Evolutionary conservation across 1,284 basidiomycete genomes (phyloP).

Genomic region (Inonotus obliquus): DNA sequence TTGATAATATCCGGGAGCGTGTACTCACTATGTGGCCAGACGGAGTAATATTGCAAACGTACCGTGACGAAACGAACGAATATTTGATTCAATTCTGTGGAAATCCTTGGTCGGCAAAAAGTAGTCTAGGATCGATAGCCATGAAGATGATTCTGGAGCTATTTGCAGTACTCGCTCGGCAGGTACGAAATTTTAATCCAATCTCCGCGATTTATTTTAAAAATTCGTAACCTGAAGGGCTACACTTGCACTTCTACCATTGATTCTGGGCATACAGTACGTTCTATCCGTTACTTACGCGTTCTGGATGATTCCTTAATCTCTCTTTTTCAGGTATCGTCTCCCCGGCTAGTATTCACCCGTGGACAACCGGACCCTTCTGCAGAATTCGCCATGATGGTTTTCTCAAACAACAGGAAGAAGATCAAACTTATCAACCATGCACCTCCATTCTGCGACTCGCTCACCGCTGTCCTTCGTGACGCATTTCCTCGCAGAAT

Average conservation of each 20-base stretch:
- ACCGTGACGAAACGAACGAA: constrained; percentile 25
- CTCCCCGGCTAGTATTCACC: constrained; percentile 57
- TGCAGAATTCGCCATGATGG: constrained; percentile 56
- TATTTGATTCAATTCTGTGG: constrained; percentile 40
- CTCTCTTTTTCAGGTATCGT: constrained; percentile 32
- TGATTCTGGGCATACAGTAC: constrained; percentile 48
- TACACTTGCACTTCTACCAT: constrained; percentile 57
- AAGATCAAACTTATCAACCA: constrained; percentile 56
- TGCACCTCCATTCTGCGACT: constrained; percentile 44
- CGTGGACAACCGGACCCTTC: constrained; percentile 41
- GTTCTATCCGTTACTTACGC: constrained; percentile 24
- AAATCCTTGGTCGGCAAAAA: constrained; percentile 41
- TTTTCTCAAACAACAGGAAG: constrained; percentile 51
- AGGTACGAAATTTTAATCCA: constrained; percentile 26
- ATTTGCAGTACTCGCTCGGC: constrained; percentile 34
- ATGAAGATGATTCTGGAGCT: constrained; percentile 39
- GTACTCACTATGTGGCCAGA: constrained; percentile 44
- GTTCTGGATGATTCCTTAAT: not conserved
- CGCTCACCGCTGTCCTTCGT: constrained; percentile 43
- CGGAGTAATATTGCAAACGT: constrained; percentile 32
- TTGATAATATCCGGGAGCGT: constrained; percentile 38
- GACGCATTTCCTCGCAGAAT: constrained; percentile 13
- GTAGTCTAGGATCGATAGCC: constrained; percentile 37
- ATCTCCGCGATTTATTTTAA: constrained; percentile 7
- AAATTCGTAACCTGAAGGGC: constrained; percentile 29